A percentile compares a stretch with the other conserved stretches of the same genome.
Evolutionary conservation across 1,284 basidiomycete genomes (phyloP).

Genomic region (Polyporus tsugae): DNA sequence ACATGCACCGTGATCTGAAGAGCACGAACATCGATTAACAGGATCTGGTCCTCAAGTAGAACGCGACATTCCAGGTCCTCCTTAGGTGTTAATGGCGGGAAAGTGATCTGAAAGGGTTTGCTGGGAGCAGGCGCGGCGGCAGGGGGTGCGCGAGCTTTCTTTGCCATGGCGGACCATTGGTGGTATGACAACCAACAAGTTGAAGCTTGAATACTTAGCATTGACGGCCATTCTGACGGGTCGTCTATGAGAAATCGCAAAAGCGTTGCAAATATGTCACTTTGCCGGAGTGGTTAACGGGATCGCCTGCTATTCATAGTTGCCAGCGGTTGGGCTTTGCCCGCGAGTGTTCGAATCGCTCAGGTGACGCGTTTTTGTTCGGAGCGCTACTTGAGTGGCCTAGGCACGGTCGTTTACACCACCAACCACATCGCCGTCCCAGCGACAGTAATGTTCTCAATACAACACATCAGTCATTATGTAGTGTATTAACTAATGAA

Average conservation of each 20-base stretch:
- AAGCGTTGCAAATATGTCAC: conserved; percentile 54
- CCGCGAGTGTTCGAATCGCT: conserved; percentile 89
- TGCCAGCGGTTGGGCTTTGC: conserved; percentile 55
- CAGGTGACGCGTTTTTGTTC: conserved; percentile 75
- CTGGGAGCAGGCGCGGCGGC: conserved; percentile 9
- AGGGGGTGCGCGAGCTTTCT: conserved; percentile 23
- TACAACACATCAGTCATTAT: not conserved
- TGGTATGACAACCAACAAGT: not conserved
- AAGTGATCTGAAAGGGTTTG: conserved; percentile 27
- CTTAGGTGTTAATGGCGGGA: conserved; percentile 51
- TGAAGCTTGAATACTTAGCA: too few relatives aligned
- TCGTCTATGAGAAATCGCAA: too few relatives aligned
- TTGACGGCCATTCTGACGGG: too few relatives aligned
- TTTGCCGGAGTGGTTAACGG: conserved; percentile 94
- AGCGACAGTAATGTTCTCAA: too few relatives aligned
- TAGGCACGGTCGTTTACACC: too few relatives aligned
- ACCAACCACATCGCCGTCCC: too few relatives aligned
- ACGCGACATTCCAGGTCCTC: conserved; percentile 50
- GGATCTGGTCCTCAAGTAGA: conserved; percentile 71
- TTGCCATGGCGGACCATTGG: conserved; percentile 23
- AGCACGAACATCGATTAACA: conserved; percentile 63
- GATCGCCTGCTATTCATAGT: conserved; percentile 80
- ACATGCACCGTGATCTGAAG: not conserved
- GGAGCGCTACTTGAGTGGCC: not conserved
- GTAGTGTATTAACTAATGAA: too few relatives aligned